Conservation (phyloP, 2,329 filamentous ascomycete species). For the Monilinia polystroma region DNA sequence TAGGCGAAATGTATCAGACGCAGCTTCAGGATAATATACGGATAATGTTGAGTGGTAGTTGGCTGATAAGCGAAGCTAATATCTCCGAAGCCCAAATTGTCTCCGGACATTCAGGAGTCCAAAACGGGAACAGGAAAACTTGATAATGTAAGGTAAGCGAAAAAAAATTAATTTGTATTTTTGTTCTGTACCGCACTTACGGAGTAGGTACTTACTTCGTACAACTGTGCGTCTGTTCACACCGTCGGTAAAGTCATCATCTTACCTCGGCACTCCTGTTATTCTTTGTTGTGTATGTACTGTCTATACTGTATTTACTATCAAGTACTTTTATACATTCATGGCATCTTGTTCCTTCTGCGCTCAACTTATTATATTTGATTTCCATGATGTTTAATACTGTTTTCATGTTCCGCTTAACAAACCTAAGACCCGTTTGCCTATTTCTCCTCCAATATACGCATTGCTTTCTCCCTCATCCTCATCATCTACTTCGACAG, state of each 20-base stretch:
- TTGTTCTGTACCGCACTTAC: not conserved
- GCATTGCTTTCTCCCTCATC: slow-evolving; percentile 56
- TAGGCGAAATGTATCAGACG: not conserved
- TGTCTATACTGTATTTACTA: not conserved
- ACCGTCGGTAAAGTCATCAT: too few relatives aligned
- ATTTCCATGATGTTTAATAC: not conserved
- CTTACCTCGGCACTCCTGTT: not conserved
- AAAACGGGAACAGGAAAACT: not conserved
- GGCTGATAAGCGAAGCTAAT: not conserved
- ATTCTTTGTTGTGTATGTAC: too few relatives aligned
- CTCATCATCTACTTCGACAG: slow-evolving; percentile 68
- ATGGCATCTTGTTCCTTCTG: not conserved
- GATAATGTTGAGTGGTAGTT: not conserved
- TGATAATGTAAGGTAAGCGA: too few relatives aligned
- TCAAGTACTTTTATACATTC: not conserved
- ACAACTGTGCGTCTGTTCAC: not conserved
- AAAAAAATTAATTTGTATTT: not conserved
- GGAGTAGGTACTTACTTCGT: not conserved
- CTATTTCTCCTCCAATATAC: slow-evolving; percentile 53
- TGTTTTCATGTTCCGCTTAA: slow-evolving; percentile 32
- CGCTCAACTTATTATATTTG: not conserved
- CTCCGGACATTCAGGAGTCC: slow-evolving; percentile 10
- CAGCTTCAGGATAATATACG: not conserved
- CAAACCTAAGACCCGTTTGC: slow-evolving; percentile 39
- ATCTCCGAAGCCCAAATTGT: slow-evolving; percentile 6